These are phyloP conservation scores for Zangia roseola DNA, from an alignment of 768 basidiomycete species.

Conservation along the genomic window DNA sequence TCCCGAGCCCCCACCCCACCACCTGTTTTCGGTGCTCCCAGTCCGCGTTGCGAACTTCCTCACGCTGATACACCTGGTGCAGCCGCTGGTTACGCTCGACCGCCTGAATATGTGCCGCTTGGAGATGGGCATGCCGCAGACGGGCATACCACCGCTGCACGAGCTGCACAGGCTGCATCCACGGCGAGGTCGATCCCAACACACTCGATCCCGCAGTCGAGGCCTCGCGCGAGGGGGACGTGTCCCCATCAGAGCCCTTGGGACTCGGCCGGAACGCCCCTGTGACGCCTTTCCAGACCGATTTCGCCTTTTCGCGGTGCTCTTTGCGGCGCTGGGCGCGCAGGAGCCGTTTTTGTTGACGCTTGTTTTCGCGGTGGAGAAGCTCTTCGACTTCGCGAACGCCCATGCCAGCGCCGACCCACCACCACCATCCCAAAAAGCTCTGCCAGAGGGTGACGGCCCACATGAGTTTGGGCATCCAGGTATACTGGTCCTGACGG, in stretches of 20 bases:
- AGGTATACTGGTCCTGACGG: slow-evolving; percentile 79
- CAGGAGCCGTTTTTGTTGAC: slow-evolving; percentile 45
- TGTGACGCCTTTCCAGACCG: slow-evolving; percentile 58
- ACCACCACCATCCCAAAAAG: slow-evolving; percentile 99
- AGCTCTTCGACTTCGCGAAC: slow-evolving; percentile 69
- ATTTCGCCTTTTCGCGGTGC: slow-evolving; percentile 52
- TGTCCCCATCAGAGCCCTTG: too few relatives aligned
- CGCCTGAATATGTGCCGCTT: slow-evolving; percentile 70
- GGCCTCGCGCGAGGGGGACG: slow-evolving; percentile 8
- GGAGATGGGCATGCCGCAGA: slow-evolving; percentile 67
- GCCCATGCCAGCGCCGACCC: slow-evolving; percentile 92
- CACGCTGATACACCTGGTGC: slow-evolving; percentile 53
- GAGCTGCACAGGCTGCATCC: slow-evolving; percentile 23
- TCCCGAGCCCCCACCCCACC: slow-evolving; percentile 73
- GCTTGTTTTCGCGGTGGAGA: slow-evolving; percentile 51
- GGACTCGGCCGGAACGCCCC: slow-evolving; percentile 41
- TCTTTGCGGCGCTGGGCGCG: slow-evolving; percentile 48
- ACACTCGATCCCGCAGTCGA: not conserved
- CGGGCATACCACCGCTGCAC: slow-evolving; percentile 56
- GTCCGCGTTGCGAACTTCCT: slow-evolving; percentile 22
- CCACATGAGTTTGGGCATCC: slow-evolving; percentile 90
- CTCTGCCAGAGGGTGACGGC: slow-evolving; percentile 95
- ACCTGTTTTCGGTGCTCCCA: slow-evolving; percentile 29
- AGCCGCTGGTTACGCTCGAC: slow-evolving; percentile 65
- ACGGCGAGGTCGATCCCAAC: not conserved